Conservation (phyloP, 306 rosid genomes). For the Pyrus betulifolia region DNA sequence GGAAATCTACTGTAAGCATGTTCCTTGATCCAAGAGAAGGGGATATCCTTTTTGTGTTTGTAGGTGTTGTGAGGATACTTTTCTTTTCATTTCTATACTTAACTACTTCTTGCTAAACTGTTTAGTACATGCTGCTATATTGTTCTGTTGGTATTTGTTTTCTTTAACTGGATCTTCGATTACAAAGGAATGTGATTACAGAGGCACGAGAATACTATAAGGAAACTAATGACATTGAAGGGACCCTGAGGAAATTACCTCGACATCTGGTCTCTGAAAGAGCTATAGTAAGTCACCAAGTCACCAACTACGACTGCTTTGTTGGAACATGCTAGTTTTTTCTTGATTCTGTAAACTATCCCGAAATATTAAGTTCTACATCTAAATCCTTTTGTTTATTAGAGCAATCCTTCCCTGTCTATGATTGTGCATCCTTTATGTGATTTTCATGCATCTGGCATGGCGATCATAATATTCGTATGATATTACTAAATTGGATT, state of each 20-base stretch:
- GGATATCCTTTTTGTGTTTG: slow-evolving; percentile 73
- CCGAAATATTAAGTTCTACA: neutral
- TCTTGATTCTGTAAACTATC: slow-evolving; percentile 12
- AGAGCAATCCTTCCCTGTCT: neutral
- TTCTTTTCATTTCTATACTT: neutral
- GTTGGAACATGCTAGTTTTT: neutral
- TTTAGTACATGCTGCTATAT: slow-evolving; percentile 15
- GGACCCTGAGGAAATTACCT: slow-evolving; percentile 86
- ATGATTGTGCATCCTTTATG: neutral
- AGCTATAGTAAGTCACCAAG: slow-evolving; percentile 69
- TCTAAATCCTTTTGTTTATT: neutral
- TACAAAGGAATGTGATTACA: slow-evolving; percentile 55
- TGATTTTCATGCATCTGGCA: neutral
- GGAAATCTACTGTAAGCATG: slow-evolving; percentile 69
- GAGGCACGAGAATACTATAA: slow-evolving; percentile 80
- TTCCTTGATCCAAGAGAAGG: slow-evolving; percentile 98
- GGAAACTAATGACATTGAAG: slow-evolving; percentile 63
- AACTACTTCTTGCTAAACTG: slow-evolving; percentile 6
- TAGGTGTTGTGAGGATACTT: neutral
- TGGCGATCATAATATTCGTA: neutral
- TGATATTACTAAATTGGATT: neutral
- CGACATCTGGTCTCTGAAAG: slow-evolving; percentile 80
- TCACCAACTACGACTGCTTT: slow-evolving; percentile 20
- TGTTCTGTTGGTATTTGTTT: slow-evolving; percentile 21
- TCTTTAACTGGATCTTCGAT: slow-evolving; percentile 37